Base-by-base conservation (phyloP, 2,329 filamentous ascomycete genomes). In the Alternaria arborescens region DNA sequence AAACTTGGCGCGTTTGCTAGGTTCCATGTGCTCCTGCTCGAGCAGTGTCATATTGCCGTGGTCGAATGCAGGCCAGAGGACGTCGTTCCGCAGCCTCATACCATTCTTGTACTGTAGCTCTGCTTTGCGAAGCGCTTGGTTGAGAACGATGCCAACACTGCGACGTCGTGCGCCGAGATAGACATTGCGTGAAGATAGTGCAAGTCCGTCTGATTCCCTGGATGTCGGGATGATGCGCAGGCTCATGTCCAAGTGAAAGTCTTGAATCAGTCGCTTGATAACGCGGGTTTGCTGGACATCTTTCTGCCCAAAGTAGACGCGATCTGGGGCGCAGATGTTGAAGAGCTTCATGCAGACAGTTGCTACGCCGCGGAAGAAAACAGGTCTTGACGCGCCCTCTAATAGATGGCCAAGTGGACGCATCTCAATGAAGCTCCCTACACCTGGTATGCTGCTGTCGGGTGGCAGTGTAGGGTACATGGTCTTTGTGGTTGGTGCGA, bases 331-430 rank as follows among this genome's bases (percentile, higher is more conserved):
- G 46, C 92, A 89, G 55, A 93, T 91, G 73, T 94, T 94, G 81
- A 96, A 94, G 14, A 96, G 81, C 80, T 96, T 99, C 87, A 94
- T 95, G 82, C 94, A 97, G 2, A 99, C 91, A 1, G 95, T 99
- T 20, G 95, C 94, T 34, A 99, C 95, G 40, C 95, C 95, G 50
- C 95, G 87, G 81, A 99, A 99, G 80, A 99, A 99, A 43, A 96
- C 96, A 3, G 95, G 95, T 16, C 95, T 85, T 46, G 89, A 93
- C 5, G 87, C 86, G 16, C 95, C 95, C 81, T 99, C 95, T 4
- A 98, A 85, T 26, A 94, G 84, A 67, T 88, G 88, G 7, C 89
- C 89, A 1, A 97, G 83, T 1, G 95, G 95, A 0, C 93, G 97
- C 69, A 99, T 91, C 20, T 89, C 94, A 30, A 99, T 91, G 73